Conservation (phyloP, 2,329 filamentous ascomycete genomes). For the Elsinoe fawcettii region DNA sequence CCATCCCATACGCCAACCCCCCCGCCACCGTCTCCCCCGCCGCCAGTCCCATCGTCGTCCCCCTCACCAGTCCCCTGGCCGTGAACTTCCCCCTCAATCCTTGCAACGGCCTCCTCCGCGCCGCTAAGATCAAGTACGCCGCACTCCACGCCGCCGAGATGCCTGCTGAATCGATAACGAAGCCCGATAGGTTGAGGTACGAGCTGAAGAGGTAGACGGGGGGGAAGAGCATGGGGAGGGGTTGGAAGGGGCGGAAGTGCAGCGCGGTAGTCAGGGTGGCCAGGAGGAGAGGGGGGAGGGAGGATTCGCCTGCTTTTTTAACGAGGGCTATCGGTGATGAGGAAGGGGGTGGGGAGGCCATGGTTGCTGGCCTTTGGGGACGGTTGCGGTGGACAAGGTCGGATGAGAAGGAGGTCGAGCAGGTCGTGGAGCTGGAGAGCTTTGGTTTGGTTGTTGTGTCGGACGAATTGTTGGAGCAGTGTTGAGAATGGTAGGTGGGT, state of each 20-base stretch:
- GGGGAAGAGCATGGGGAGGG: conserved; percentile 59
- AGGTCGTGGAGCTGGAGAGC: background rate
- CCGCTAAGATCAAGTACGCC: conserved; percentile 56
- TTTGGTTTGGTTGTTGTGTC: too few relatives aligned
- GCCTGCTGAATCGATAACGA: conserved; percentile 56
- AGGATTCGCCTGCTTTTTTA: conserved; percentile 36
- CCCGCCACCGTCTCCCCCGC: conserved; percentile 44
- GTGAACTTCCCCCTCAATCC: conserved; percentile 42
- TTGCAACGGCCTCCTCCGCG: conserved; percentile 43
- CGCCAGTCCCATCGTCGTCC: conserved; percentile 45
- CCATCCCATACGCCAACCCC: conserved; percentile 46
- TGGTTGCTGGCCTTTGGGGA: too few relatives aligned
- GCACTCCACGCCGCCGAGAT: conserved; percentile 58
- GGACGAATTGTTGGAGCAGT: background rate
- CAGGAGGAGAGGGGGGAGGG: conserved; percentile 54
- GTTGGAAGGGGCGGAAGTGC: conserved; percentile 58
- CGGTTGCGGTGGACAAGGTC: background rate
- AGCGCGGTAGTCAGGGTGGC: conserved; percentile 60
- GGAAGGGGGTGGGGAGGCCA: conserved; percentile 20
- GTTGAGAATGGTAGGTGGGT: background rate
- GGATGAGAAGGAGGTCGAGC: background rate
- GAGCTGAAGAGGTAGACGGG: conserved; percentile 58
- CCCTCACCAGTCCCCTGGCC: conserved; percentile 45
- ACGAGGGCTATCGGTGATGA: conserved; percentile 2
- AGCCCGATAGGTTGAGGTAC: conserved; percentile 57